Conservation (phyloP, 2,329 filamentous ascomycete genomes). For the Pseudodiploospora longispora region DNA sequence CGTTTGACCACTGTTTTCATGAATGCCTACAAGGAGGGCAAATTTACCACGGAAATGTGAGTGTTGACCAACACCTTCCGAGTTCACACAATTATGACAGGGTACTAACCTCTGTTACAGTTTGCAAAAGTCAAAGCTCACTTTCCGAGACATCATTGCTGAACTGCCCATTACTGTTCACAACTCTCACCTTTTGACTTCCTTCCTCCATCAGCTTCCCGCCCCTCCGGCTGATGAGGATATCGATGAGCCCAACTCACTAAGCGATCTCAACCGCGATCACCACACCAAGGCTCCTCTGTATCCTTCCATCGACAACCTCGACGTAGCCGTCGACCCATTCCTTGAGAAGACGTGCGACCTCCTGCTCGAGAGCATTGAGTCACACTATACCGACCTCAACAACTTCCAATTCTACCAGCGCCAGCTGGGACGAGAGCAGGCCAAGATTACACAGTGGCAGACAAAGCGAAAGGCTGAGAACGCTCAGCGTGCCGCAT, state of each 20-base stretch:
- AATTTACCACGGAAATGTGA: constrained; percentile 94
- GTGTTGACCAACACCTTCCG: constrained; percentile 19
- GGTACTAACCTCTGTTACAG: constrained; percentile 35
- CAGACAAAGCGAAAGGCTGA: constrained; percentile 94
- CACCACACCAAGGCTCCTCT: constrained; percentile 56
- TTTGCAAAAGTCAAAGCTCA: constrained; percentile 87
- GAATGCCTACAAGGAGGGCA: constrained; percentile 87
- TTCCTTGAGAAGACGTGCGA: constrained; percentile 98
- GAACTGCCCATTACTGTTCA: constrained; percentile 86
- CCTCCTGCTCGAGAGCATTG: constrained; percentile 89
- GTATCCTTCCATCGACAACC: constrained; percentile 78
- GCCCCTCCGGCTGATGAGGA: constrained; percentile 52
- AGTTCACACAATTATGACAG: background rate
- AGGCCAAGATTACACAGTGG: constrained; percentile 94
- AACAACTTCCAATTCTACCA: constrained; percentile 99
- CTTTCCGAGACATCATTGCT: constrained; percentile 86
- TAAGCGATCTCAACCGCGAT: constrained; percentile 67
- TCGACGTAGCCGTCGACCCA: constrained; percentile 91
- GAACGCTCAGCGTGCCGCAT: constrained; percentile 74
- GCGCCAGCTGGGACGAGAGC: constrained; percentile 84
- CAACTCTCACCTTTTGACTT: constrained; percentile 95
- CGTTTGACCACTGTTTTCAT: constrained; percentile 82
- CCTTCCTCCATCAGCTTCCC: constrained; percentile 89
- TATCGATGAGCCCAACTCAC: constrained; percentile 67
- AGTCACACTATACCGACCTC: constrained; percentile 95